Evolutionary conservation across 306 rosid species (phyloP), one percentile per base, ranked within the genome.

Genomic region (Gleditsia sinensis): DNA sequence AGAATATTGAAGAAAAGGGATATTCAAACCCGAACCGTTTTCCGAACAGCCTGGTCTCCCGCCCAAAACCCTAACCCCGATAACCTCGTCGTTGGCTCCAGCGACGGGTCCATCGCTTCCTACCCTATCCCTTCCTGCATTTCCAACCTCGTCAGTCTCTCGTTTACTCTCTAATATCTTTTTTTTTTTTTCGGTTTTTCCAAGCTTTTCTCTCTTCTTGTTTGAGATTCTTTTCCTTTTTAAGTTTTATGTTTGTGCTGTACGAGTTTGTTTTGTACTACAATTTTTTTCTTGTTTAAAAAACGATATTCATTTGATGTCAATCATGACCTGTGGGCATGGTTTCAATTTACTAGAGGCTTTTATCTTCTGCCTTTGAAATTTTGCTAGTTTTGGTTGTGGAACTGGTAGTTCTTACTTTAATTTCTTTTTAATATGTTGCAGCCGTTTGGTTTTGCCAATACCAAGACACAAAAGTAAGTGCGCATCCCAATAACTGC

Each of bases 31-130:
- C 94, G 93, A 82, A 94, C 96, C 16, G 91, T 94, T 71, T 94
- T 91, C 86, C 69, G 98, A 78, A 94, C 94, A 33, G 85, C 87
- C 5, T 94, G 98, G 97, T 85, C 90, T 17, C 98, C 96, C 4
- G 57, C 91, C 11, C 78, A 7, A 6, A 80, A 72, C 86, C 86
- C 90, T 60, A 83, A 69, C 64, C 88, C 91, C 3, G 88, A 89
- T 43, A 33, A 86, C 69, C 82, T 94, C 69, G 71, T 94, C 56
- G 89, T 80, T 37, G 96, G 91, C 42, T 88, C 98, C 77, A 89
- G 98, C 71, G 97, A 94, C 59, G 97, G 98, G 37, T 89, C 85
- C 71, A 65, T 89, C 66, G 93, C 96, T 37, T 86, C 94, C 57
- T 94, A 89, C 80, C 83, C 92, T 70, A 85, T 93, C 37, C 60